phyloP scores from a whole-genome alignment of 2,329 filamentous ascomycete genomes.

The Ophiosphaerella korrae region DNA sequence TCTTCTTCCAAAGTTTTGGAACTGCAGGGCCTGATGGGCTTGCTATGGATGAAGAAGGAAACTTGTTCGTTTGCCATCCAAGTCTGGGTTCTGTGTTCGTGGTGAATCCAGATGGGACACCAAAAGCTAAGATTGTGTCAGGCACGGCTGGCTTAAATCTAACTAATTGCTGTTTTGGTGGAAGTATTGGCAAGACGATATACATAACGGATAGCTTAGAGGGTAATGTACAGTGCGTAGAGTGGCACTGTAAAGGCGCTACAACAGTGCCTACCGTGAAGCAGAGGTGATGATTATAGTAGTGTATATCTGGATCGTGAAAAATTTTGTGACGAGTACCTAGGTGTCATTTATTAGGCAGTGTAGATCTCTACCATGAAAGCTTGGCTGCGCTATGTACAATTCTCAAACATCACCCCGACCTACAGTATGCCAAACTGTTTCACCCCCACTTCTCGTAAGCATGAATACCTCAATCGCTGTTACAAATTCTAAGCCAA shows the following conservation, averaged over 20 bases:
- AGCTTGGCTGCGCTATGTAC: constrained; percentile 12
- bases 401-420: constrained; percentile 26
- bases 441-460: too few relatives aligned
- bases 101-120: constrained; percentile 45
- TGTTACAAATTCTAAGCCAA: too few relatives aligned
- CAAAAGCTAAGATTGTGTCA: constrained; percentile 44
- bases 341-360: too few relatives aligned
- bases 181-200: constrained; percentile 44
- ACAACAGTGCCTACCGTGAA: constrained; percentile 1
- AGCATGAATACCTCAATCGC: too few relatives aligned
- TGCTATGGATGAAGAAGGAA: constrained; percentile 47
- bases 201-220: constrained; percentile 51
- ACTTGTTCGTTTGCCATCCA: constrained; percentile 33
- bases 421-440: constrained; percentile 7
- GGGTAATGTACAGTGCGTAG: constrained; percentile 42
- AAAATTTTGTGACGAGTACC: too few relatives aligned
- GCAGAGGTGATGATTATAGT: too few relatives aligned
- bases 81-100: constrained; percentile 47
- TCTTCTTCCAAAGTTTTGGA: constrained; percentile 21
- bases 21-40: constrained; percentile 50
- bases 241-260: constrained; percentile 41
- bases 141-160: constrained; percentile 40
- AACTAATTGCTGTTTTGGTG: constrained; percentile 52
- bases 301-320: too few relatives aligned
- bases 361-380: too few relatives aligned